Evolutionary conservation across 805 yeast species (phyloP), one percentile per base, ranked within the genome.

Genomic region (Pachysolen tannophilus): DNA sequence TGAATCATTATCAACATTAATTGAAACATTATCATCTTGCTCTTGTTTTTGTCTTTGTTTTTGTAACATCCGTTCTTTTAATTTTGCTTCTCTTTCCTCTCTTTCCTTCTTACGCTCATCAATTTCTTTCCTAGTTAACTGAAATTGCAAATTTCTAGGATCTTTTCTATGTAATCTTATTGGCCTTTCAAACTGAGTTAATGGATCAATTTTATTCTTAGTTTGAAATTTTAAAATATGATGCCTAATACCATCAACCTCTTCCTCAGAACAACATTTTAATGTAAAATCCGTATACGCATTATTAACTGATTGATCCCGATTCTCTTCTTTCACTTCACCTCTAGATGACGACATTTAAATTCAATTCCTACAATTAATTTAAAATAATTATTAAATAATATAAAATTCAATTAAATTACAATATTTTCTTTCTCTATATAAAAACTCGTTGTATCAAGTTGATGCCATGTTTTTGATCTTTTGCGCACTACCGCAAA

Each of bases 101-200:
- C 57, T 52, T 45, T 73, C 77, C 35, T 57, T 61, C 49, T 67
- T 72, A 48, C 79, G 69, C 34, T 68, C 72, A 34, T 81, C 90
- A 45, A 82, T 71, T 51, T 83, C 92, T 39, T 80, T 76, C 47
- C 87, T 60, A 2, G 88, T 78, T 46, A 86, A 63, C 55, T 86
- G 94, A 51, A 83, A 83, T 54, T 88, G 96, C 52, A 90, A 64
- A 53, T 85, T 84, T 50, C 86, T 75, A 1, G 98, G 96, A 56
- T 90, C 97, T 52, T 90, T 88, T 46, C 97, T 70, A 55, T 88
- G 97, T 52, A 90, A 62, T 47, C 96, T 65, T 14, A 88, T 79
- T 0, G 98, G 98, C 40, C 72, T 72, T 37, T 76, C 78, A 55
- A 90, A 92, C 42, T 78, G 77, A 24, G 63, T 60, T 26, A 65